These are phyloP conservation scores for Stramenopiles sp. DNA, from an alignment of 352 stramenopile genomes.

Conservation along the genomic window DNA sequence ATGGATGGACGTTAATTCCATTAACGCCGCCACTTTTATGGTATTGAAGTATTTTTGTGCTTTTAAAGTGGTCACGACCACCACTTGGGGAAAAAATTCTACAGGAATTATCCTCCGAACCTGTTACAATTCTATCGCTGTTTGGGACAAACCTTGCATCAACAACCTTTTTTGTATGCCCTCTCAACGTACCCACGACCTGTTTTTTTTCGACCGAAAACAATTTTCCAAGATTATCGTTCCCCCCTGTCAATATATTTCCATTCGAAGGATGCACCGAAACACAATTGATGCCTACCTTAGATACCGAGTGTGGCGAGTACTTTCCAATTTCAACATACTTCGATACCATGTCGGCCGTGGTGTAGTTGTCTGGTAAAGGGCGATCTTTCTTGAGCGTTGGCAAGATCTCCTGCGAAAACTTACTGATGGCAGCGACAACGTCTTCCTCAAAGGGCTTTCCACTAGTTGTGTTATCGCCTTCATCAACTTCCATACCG, in stretches of 20 bases:
- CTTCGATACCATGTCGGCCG: neutral
- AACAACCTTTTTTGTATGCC: neutral
- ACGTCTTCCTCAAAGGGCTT: neutral
- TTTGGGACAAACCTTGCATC: neutral
- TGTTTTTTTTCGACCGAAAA: neutral
- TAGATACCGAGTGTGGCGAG: neutral
- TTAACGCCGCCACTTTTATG: neutral
- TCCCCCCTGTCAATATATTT: neutral
- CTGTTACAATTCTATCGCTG: neutral
- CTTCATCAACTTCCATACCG: neutral
- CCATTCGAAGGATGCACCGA: neutral
- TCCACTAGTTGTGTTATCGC: neutral
- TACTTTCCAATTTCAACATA: neutral
- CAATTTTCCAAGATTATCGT: neutral
- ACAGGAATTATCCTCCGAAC: neutral
- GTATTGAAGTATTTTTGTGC: neutral
- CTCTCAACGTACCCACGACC: neutral
- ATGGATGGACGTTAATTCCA: neutral
- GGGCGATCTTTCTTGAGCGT: neutral
- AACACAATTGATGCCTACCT: neutral
- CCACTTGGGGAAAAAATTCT: neutral
- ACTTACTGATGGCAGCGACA: neutral
- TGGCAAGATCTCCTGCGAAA: neutral
- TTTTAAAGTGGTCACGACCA: no score
- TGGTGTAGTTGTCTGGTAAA: neutral